phyloP scores from a whole-genome alignment of 2,329 filamentous ascomycete species.

The Colletotrichum sidae region DNA sequence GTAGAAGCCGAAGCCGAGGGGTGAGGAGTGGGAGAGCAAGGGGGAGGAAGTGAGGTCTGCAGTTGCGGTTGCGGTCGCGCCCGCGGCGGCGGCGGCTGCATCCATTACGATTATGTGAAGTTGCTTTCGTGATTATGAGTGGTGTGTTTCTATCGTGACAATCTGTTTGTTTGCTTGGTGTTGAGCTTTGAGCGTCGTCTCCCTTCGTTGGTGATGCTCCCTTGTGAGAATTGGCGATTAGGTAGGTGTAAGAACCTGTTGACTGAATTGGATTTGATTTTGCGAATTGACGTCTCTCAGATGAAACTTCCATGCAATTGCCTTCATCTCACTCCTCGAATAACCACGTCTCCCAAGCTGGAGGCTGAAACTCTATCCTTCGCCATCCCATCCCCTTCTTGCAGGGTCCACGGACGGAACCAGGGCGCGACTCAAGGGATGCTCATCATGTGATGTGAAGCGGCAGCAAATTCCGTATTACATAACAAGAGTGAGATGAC shows the following conservation, averaged over 20 bases:
- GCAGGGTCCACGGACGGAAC: conserved; percentile 14
- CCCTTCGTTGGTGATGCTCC: conserved; percentile 7
- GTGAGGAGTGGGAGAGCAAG: background rate
- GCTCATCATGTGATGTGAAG: no score
- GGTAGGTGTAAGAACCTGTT: no score
- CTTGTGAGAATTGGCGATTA: conserved; percentile 8
- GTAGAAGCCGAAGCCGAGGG: conserved; percentile 44
- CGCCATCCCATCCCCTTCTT: conserved; percentile 23
- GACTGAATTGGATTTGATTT: no score
- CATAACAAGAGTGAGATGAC: no score
- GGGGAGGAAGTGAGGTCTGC: conserved; percentile 21
- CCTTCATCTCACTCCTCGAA: conserved; percentile 13
- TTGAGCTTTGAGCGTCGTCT: background rate
- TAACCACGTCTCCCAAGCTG: conserved; percentile 21
- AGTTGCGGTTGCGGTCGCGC: conserved; percentile 16
- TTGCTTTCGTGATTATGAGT: background rate
- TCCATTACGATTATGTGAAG: conserved; percentile 6
- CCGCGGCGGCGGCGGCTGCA: conserved; percentile 1
- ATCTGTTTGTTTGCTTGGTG: no score
- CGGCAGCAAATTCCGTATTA: no score
- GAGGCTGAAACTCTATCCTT: conserved; percentile 30
- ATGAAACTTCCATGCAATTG: no score
- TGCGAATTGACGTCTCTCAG: no score
- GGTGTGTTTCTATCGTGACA: no score
- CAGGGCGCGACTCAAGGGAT: no score